Evolutionary conservation across 1,284 basidiomycete genomes (phyloP).

Genomic region (Rhodotorula sp.): DNA sequence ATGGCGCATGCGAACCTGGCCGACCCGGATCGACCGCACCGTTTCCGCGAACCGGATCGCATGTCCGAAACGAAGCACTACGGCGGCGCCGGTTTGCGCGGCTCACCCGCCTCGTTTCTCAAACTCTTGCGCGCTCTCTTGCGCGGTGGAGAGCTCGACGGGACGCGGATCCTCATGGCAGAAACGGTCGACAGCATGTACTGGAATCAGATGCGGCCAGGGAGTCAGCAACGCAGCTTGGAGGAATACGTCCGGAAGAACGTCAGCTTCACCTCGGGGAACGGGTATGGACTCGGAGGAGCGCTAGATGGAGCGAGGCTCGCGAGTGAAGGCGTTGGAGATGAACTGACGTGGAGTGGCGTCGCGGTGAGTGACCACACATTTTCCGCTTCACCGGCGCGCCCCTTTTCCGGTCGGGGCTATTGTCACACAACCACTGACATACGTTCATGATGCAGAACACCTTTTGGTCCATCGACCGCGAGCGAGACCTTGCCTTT

Average conservation of each 20-base stretch:
- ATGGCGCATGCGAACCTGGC: conserved; percentile 1
- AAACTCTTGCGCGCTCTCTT: conserved; percentile 26
- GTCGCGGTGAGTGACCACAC: background rate
- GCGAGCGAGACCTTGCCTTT: background rate
- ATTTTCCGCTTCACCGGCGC: too few species aligned
- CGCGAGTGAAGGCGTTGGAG: background rate
- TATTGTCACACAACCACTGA: too few species aligned
- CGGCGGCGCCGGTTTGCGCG: conserved; percentile 28
- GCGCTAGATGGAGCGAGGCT: background rate
- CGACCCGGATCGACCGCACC: background rate
- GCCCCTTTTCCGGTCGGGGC: too few species aligned
- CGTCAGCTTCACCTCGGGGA: background rate
- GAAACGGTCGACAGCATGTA: conserved; percentile 33
- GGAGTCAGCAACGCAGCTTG: background rate
- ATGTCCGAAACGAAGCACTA: conserved; percentile 6
- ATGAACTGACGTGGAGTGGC: conserved; percentile 11
- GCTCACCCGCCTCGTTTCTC: conserved; percentile 23
- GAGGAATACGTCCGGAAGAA: background rate
- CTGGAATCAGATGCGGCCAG: background rate
- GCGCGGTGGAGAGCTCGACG: conserved; percentile 15
- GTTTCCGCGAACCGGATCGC: background rate
- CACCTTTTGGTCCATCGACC: conserved; percentile 12
- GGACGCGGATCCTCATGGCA: conserved; percentile 6
- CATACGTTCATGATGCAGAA: background rate
- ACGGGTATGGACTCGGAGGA: conserved; percentile 1